phyloP scores from a whole-genome alignment of 2,329 filamentous ascomycete genomes.

The Sporothrix luriei region DNA sequence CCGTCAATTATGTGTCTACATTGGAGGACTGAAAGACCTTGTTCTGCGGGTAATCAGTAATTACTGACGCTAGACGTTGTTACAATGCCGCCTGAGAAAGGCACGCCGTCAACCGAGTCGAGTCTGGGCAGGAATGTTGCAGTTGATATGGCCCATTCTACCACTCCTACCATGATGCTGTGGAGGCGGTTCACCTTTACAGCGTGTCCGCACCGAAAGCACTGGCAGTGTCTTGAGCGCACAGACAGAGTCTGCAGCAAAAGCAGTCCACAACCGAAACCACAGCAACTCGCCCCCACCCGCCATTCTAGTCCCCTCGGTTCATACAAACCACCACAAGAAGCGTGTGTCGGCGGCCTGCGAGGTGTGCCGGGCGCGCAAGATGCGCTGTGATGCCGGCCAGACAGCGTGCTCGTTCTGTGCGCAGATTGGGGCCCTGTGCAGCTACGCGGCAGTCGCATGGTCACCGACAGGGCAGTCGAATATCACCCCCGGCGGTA shows the following conservation, averaged over 20 bases:
- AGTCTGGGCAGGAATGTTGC: neutral
- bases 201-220: conserved; percentile 11
- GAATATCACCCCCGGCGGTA: conserved; percentile 18
- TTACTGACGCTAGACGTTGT: conserved; percentile 11
- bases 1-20: too few species aligned
- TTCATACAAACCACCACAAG: conserved; percentile 32
- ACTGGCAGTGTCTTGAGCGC: conserved; percentile 3
- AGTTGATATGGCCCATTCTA: neutral
- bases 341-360: conserved; percentile 37
- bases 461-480: too few species aligned
- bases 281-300: neutral
- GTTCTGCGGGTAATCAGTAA: conserved; percentile 8
- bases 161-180: neutral
- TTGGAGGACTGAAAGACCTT: too few species aligned
- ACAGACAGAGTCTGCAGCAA: neutral
- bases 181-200: neutral
- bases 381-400: conserved; percentile 35
- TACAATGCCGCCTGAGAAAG: neutral
- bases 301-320: neutral
- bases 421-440: conserved; percentile 30
- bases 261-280: too few species aligned
- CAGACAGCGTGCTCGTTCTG: conserved; percentile 36
- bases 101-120: neutral
- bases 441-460: too few species aligned
- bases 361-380: conserved; percentile 37